These are phyloP conservation scores for Periconia sp. DNA, from an alignment of 2,329 filamentous ascomycete genomes.

Conservation along the genomic window DNA sequence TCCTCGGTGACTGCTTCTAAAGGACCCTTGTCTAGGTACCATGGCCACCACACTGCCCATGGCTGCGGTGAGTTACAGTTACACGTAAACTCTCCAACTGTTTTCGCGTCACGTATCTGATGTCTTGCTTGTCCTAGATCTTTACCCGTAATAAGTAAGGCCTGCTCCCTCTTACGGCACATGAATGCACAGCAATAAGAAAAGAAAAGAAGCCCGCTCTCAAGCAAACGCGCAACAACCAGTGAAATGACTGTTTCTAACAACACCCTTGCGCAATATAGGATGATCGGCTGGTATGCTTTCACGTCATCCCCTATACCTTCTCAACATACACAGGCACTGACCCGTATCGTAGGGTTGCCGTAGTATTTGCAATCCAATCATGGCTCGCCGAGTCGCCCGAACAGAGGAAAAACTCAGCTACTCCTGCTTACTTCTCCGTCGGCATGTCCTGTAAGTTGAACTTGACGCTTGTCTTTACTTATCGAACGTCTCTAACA, in stretches of 20 bases:
- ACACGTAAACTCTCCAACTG: conserved; percentile 10
- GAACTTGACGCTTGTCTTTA: not conserved
- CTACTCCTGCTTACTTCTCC: conserved; percentile 73
- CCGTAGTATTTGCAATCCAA: conserved; percentile 73
- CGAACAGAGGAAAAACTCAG: conserved; percentile 63
- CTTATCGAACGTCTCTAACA: not conserved
- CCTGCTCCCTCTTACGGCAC: conserved; percentile 1
- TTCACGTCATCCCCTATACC: conserved; percentile 1
- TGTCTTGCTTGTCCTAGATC: conserved; percentile 57
- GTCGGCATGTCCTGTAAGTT: conserved; percentile 76
- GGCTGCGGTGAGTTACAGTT: conserved; percentile 69
- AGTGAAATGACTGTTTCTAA: not conserved
- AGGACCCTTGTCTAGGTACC: conserved; percentile 47
- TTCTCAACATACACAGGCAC: conserved; percentile 7
- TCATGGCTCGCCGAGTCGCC: conserved; percentile 76
- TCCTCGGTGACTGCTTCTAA: not conserved
- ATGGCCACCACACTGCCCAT: conserved; percentile 84
- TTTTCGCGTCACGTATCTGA: conserved; percentile 22
- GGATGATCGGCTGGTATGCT: conserved; percentile 64
- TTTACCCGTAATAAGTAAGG: conserved; percentile 84
- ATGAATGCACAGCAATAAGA: not conserved
- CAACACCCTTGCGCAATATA: conserved; percentile 27
- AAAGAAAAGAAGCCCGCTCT: conserved; percentile 17
- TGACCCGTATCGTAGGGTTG: conserved; percentile 56
- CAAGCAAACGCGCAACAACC: not conserved